Evolutionary conservation across 139 green algal species (phyloP), one percentile per base, ranked within the genome.

Genomic region (Ostreobium quekettii): DNA sequence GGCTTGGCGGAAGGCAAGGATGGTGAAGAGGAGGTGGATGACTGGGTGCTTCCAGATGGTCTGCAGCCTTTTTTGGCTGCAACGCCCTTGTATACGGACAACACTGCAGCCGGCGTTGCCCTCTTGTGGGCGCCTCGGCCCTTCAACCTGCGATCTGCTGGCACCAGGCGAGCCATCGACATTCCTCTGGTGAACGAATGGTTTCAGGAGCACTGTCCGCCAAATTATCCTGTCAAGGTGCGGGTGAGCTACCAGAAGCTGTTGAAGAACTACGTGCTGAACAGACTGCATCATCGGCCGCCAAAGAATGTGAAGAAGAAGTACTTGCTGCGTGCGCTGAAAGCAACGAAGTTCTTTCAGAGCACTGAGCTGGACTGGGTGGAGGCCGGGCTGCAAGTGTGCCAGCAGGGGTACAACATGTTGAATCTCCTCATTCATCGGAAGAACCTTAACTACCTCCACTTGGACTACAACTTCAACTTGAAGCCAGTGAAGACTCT

Each of bases 381-480:
- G 73, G 95, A 99, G 83, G 95, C 85, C 30, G 95, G 95, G 15
- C 82, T 99, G 76, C 90, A 96, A 82, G 95, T 99, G 30, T 99
- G 94, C 85, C 77, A 89, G 38, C 95, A 99, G 84, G 95, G 95
- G 42, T 97, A 99, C 89, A 99, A 99, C 86, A 99, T 99, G 95
- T 87, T 99, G 61, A 99, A 99, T 85, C 82, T 99, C 78, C 90
- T 99, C n/a, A 99, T 99, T 74, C 94, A 99, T 81, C 87, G 95
- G 73, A 99, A 99, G 88, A 95, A 96, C 80, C 87, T 98, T 47
- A 96, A 97, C 82, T 99, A 98, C 84, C 86, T 99, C 46, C 95
- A 99, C 76, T 80, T 99, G 68, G 95, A 99, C 80, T 99, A 99
- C 90, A 99, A 99, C 86, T 99, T 99, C 87, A 99, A 99, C 83